Evolutionary conservation across 192 early-diverging fungal species (phyloP), one percentile per base, ranked within the genome.

Genomic region (Lobosporangium transversale): DNA sequence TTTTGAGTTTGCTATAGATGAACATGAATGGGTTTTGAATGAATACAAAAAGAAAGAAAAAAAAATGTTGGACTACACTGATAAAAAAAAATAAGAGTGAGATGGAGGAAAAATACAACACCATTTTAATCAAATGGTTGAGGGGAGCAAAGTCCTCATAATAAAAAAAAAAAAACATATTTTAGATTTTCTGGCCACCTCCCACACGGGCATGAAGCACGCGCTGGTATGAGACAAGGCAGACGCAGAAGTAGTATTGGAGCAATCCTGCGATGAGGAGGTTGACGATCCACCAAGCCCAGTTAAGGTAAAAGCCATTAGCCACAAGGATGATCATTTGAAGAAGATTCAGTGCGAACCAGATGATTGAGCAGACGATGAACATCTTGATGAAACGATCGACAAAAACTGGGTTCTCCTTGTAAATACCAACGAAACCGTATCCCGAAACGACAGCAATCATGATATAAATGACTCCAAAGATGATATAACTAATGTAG

Each of bases 231-330:
- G 64, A 67, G 35, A 67, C 73, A 20, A 76, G 37, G 53, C 58
- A 62, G 53, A 53, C 47, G 59, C 53, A 55, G 59, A 76, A 76
- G 58, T 67, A 76, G 73, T 62, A 67, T 59, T 76, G 73, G 64
- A 76, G 48, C 10, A 2, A 29, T n/a, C 31, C 8, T 4, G 43
- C 44, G 31, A 76, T 18, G 29, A 76, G 12, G 33, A 76, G n/a
- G 12, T 49, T 27, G 11, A 67, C 21, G 30, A 67, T 50, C 40
- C 43, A 59, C 12, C 21, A 23, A 26, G 36, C 73, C 64, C 64
- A 67, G 21, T 3, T 2, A 18, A 74, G 43, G 17, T 42, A 50
- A 12, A 21, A 15, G 42, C 21, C 35, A 18, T 20, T 9, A 15
- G 51, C 32, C 4, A 50, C 58, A 11, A 26, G 2, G 23, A 76